phyloP scores from a whole-genome alignment of 2,329 filamentous ascomycete genomes.

The Dactylellina cionopaga region DNA sequence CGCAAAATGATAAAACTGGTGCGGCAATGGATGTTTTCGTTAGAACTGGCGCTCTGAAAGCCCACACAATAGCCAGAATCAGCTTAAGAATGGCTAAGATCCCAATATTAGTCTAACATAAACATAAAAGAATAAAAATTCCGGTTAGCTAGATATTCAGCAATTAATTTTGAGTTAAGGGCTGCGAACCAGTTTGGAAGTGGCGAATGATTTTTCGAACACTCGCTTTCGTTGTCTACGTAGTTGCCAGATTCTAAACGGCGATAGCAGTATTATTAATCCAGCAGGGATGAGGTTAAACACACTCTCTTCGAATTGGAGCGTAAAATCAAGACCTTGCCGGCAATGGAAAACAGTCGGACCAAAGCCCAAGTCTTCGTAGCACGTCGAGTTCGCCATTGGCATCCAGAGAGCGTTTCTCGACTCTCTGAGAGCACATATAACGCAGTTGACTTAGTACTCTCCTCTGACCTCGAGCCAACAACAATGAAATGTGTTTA shows the following conservation, averaged over 20 bases:
- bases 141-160: too few relatives aligned
- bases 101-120: constrained; percentile 22
- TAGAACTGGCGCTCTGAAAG: constrained; percentile 22
- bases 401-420: background rate
- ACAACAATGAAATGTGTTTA: background rate
- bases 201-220: constrained; percentile 43
- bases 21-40: constrained; percentile 32
- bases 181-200: constrained; percentile 20
- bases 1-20: constrained; percentile 39
- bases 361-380: constrained; percentile 39
- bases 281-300: constrained; percentile 34
- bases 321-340: constrained; percentile 31
- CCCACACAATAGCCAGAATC: constrained; percentile 27
- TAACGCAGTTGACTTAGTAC: background rate
- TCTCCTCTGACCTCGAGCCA: background rate
- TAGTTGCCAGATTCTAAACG: constrained; percentile 33
- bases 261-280: constrained; percentile 26
- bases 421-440: background rate
- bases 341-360: constrained; percentile 29
- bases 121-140: too few relatives aligned
- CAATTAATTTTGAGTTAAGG: background rate
- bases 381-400: constrained; percentile 34
- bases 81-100: constrained; percentile 40
- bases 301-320: constrained; percentile 40
- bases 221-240: constrained; percentile 28